Conservation (phyloP, 805 yeast genomes). For the Saccharomycopsis babjevae region DNA sequence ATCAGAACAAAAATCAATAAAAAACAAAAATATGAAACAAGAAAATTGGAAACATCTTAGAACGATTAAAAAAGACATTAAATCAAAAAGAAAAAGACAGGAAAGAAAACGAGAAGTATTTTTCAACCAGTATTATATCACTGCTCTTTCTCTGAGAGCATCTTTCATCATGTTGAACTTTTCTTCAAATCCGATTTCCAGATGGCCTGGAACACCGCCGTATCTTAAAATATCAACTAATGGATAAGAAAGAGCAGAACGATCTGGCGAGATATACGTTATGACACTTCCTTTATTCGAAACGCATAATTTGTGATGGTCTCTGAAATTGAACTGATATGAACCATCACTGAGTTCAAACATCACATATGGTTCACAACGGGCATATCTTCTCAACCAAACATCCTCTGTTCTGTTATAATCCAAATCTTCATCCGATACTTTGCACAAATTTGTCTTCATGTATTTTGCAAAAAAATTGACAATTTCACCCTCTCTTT, state of each 20-base stretch:
- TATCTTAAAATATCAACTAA: slow-evolving; percentile 37
- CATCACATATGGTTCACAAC: slow-evolving; percentile 76
- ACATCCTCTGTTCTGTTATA: slow-evolving; percentile 46
- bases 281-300: slow-evolving; percentile 67
- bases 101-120: neutral
- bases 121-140: slow-evolving; percentile 2
- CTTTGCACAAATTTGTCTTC: slow-evolving; percentile 81
- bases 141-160: slow-evolving; percentile 38
- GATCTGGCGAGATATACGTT: slow-evolving; percentile 72
- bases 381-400: slow-evolving; percentile 71
- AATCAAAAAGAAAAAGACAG: neutral
- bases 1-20: neutral
- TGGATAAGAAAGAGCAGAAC: slow-evolving; percentile 60
- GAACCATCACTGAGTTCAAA: slow-evolving; percentile 89
- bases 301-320: slow-evolving; percentile 81
- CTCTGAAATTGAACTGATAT: slow-evolving; percentile 89
- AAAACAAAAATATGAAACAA: neutral
- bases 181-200: slow-evolving; percentile 34
- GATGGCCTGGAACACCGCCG: slow-evolving; percentile 38
- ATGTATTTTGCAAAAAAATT: slow-evolving; percentile 85
- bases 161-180: slow-evolving; percentile 52
- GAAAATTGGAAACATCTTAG: too few relatives aligned
- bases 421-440: slow-evolving; percentile 40
- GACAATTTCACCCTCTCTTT: slow-evolving; percentile 73
- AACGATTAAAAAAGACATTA: neutral